Evolutionary conservation across 2,329 filamentous ascomycete genomes (phyloP), one percentile per base, ranked within the genome.

Genomic region (Trichoderma atroviride): DNA sequence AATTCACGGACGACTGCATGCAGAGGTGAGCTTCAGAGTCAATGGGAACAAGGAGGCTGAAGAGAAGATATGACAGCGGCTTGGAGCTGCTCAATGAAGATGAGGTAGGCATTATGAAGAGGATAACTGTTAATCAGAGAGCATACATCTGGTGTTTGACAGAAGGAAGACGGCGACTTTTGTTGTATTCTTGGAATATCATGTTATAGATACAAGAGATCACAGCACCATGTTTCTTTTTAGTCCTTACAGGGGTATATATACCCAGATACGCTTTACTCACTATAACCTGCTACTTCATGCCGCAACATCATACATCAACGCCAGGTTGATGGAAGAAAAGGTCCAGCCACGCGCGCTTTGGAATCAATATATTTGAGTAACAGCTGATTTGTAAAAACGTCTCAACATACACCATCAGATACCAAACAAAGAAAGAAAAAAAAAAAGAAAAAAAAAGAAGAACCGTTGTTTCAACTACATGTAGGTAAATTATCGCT

Each of bases 1-100:
- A 16, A 19, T 24, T 58, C 58, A 11, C 22, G n/a, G 2, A 29
- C 40, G 3, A 62, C 68, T 31, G 52, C 29, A 31, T 56, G 43
- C 59, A 73, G 19, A 33, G 75, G 67, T 31, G 70, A 31, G 70
- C 73, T 75, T 53, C 52, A 78, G 58, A 75, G 74, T 2, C 77
- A 77, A 76, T 76, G 27, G 74, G 74, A 31, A 79, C 75, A 31
- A 80, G 71, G 72, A 86, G 83, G 78, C 79, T 68, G 22, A 71
- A 80, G 70, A 82, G 85, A 70, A 80, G 82, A 69, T 82, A 84
- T 71, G 87, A 89, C 75, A 87, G 85, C 66, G 87, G 86, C 0
- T 74, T 89, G 61, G 86, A 85, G 0, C 79, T 89, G 29, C 72
- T 88, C 75, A 85, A 86, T 33, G 86, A 88, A 74, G 85, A 87